Evolutionary conservation across 148 eudicot genomes (phyloP).

Genomic region (Fallopia convolvulus): DNA sequence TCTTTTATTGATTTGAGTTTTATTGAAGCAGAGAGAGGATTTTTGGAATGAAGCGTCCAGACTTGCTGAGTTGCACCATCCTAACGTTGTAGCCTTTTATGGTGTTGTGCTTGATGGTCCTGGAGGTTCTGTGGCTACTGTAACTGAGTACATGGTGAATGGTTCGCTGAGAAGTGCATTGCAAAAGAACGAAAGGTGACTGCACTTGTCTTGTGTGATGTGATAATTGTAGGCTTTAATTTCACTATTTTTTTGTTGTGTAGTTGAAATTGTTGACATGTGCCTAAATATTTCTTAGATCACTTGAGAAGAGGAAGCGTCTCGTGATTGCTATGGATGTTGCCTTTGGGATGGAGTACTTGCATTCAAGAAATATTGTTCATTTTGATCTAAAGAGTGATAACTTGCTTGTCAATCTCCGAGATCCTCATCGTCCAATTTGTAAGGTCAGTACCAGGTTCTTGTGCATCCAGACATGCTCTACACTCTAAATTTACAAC

Average conservation of each 20-base stretch:
- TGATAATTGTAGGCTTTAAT: background rate
- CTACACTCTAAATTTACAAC: background rate
- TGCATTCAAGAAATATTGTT: constrained; percentile 91
- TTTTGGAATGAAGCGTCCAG: constrained; percentile 98
- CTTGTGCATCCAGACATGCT: background rate
- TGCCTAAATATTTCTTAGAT: constrained; percentile 30
- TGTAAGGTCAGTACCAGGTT: constrained; percentile 65
- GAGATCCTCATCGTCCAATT: constrained; percentile 93
- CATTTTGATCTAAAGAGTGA: constrained; percentile 97
- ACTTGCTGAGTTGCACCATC: constrained; percentile 94
- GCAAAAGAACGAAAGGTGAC: constrained; percentile 73
- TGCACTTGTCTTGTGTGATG: background rate
- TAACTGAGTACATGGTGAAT: constrained; percentile 95
- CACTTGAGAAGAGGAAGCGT: constrained; percentile 79
- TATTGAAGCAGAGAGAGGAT: constrained; percentile 54
- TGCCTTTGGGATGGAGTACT: constrained; percentile 97
- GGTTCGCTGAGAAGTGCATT: constrained; percentile 89
- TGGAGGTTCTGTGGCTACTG: constrained; percentile 90
- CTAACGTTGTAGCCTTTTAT: constrained; percentile 93
- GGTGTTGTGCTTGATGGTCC: constrained; percentile 98
- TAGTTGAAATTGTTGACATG: background rate
- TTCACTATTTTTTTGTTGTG: background rate
- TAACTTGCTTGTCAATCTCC: constrained; percentile 91
- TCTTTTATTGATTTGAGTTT: background rate
- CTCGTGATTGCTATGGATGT: constrained; percentile 90